Conservation (phyloP, 768 basidiomycete genomes). For the Strobilomyces dryophilus region DNA sequence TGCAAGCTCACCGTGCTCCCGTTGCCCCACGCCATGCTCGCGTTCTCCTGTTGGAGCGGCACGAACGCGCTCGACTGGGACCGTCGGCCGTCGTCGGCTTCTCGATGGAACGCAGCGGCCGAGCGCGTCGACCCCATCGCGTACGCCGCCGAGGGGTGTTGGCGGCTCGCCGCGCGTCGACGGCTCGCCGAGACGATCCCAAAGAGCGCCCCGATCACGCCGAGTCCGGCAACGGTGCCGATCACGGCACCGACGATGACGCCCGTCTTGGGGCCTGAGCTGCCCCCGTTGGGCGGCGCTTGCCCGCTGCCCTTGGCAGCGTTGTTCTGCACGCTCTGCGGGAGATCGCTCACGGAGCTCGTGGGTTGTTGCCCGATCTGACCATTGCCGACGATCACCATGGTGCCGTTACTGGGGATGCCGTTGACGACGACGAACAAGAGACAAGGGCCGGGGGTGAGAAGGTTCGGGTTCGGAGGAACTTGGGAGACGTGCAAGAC, state of each 20-base stretch:
- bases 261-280: conserved; percentile 24
- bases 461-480: conserved; percentile 80
- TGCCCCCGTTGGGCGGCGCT: conserved; percentile 14
- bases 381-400: conserved; percentile 78
- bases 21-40: conserved; percentile 51
- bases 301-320: conserved; percentile 25
- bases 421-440: conserved; percentile 82
- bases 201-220: conserved; percentile 27
- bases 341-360: conserved; percentile 16
- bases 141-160: conserved; percentile 33
- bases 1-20: conserved; percentile 47
- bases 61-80: conserved; percentile 70
- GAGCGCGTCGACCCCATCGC: conserved; percentile 35
- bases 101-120: conserved; percentile 17
- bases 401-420: conserved; percentile 76
- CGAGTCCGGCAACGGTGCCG: conserved; percentile 29
- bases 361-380: conserved; percentile 67
- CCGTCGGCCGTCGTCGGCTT: conserved; percentile 30
- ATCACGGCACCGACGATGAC: conserved; percentile 28
- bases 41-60: conserved; percentile 63
- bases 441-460: conserved; percentile 88
- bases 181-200: conserved; percentile 52
- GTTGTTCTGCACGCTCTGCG: conserved; percentile 39
- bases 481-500: conserved; percentile 77
- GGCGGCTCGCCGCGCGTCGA: conserved; percentile 38